phyloP scores from a whole-genome alignment of 1,284 basidiomycete genomes.

The Kwoniella shivajii region DNA sequence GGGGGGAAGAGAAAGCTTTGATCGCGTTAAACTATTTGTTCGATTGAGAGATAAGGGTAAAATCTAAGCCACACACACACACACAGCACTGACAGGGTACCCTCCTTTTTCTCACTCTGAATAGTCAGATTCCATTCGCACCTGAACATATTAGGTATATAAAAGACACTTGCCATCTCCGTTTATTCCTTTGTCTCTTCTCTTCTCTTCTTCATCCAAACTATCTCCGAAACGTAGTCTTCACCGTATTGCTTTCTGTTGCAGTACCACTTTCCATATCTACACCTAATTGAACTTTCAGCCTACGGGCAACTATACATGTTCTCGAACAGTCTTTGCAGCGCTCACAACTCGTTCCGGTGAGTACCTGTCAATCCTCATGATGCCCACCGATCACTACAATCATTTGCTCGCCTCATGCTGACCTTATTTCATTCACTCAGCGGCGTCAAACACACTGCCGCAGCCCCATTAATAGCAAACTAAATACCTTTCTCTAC shows the following conservation, averaged over 20 bases:
- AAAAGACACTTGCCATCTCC: no score
- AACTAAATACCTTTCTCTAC: conserved; percentile 33
- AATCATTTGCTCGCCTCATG: neutral
- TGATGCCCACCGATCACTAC: neutral
- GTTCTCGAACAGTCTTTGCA: conserved; percentile 52
- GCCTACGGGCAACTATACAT: conserved; percentile 37
- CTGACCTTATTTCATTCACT: conserved; percentile 44
- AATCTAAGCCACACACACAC: no score
- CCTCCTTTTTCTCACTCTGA: neutral
- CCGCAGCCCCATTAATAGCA: conserved; percentile 48
- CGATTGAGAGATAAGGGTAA: no score
- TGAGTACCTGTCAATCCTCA: conserved; percentile 17
- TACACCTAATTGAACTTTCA: neutral
- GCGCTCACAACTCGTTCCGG: conserved; percentile 51
- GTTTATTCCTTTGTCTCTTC: conserved; percentile 7
- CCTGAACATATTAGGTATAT: no score
- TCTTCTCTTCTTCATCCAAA: conserved; percentile 2
- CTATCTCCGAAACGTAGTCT: conserved; percentile 1
- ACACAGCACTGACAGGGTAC: neutral
- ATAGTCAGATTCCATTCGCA: no score
- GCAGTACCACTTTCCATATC: neutral
- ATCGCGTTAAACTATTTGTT: no score
- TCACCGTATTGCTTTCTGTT: neutral
- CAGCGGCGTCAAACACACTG: conserved; percentile 55
- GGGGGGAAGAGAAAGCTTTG: no score